phyloP scores from a whole-genome alignment of 345 rosid species.

The Cardiospermum halicacabum region DNA sequence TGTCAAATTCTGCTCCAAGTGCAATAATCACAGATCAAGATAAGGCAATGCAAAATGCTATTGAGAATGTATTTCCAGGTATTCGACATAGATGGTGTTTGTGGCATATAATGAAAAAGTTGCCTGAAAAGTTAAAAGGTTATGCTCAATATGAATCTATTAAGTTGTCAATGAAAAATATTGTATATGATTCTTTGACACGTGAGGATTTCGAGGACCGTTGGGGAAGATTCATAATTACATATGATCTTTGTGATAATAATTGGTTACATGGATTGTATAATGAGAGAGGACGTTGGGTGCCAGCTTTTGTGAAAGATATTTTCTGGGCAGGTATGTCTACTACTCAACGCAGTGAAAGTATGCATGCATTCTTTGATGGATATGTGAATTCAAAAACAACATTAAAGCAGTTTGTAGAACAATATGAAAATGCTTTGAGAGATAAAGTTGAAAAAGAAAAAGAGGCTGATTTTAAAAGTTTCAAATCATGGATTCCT shows the following conservation, averaged over 20 bases:
- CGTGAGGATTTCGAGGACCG: background rate
- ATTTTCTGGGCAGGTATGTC: background rate
- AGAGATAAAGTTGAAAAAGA: background rate
- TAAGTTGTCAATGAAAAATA: background rate
- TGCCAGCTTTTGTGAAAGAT: background rate
- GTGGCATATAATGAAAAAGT: slow-evolving; percentile 6
- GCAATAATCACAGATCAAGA: background rate
- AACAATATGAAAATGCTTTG: no score
- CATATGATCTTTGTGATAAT: background rate
- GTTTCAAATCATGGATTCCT: background rate
- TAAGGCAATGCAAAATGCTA: background rate
- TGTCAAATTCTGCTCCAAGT: background rate
- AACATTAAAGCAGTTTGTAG: no score
- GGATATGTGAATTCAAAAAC: background rate
- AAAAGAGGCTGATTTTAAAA: background rate
- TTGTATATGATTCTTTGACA: background rate
- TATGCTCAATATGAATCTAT: background rate
- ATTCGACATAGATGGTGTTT: slow-evolving; percentile 1
- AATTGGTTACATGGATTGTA: background rate
- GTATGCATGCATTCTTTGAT: background rate
- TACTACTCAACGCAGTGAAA: background rate
- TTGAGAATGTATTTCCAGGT: background rate
- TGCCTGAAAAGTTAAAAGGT: background rate
- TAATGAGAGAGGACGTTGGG: background rate
- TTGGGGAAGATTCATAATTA: background rate